These are phyloP conservation scores for Podaxis pistillaris DNA, from an alignment of 768 basidiomycete species.

Conservation along the genomic window DNA sequence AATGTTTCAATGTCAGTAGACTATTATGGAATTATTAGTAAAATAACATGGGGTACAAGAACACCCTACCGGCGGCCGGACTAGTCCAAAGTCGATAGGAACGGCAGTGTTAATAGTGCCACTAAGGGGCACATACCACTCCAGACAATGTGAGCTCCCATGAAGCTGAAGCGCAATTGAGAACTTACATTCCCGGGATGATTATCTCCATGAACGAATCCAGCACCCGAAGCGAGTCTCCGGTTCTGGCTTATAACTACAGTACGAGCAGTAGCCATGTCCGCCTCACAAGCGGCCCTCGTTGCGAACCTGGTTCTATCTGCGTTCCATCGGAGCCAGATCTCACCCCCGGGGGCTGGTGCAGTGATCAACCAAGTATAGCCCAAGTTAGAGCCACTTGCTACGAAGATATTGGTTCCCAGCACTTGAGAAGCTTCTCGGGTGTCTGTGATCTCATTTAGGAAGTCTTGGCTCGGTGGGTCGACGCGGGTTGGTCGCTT, in stretches of 20 bases:
- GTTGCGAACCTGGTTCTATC: background rate
- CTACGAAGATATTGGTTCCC: background rate
- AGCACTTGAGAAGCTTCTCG: background rate
- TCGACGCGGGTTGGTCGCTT: background rate
- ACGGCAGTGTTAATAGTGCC: background rate
- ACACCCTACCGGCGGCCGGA: background rate
- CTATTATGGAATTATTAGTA: background rate
- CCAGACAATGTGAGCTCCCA: background rate
- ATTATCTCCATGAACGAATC: background rate
- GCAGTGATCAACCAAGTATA: background rate
- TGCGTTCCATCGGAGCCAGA: background rate
- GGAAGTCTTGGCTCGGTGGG: background rate
- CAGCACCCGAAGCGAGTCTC: background rate
- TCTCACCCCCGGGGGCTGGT: background rate
- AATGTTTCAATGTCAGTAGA: background rate
- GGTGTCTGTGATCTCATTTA: background rate
- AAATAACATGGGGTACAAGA: background rate
- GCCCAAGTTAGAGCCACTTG: background rate
- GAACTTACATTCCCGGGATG: background rate
- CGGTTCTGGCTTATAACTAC: background rate
- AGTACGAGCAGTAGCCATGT: background rate
- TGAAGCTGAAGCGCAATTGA: background rate
- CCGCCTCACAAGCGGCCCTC: background rate
- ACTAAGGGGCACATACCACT: background rate
- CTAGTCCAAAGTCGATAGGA: background rate